These are phyloP conservation scores for Monilinia vaccinii-corymbosi DNA, from an alignment of 2,329 filamentous ascomycete genomes.

Conservation along the genomic window DNA sequence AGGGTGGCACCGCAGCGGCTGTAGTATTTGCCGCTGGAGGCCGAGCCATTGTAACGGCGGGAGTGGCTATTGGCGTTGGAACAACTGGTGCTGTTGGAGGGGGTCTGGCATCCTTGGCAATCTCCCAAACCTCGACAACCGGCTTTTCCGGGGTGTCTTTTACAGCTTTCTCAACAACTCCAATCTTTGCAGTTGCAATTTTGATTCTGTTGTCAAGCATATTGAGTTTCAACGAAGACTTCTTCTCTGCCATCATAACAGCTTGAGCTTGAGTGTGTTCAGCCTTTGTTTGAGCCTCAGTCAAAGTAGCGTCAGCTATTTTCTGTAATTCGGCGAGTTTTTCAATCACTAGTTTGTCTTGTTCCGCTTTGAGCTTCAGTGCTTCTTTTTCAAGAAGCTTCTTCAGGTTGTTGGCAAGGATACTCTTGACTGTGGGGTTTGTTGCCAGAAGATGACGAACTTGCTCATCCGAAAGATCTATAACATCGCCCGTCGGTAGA, in stretches of 20 bases:
- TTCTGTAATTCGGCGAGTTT: slow-evolving; percentile 44
- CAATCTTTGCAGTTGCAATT: slow-evolving; percentile 59
- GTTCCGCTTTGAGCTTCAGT: slow-evolving; percentile 47
- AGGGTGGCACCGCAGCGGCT: not conserved
- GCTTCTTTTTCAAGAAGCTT: slow-evolving; percentile 54
- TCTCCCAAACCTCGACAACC: slow-evolving; percentile 78
- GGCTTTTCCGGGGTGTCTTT: slow-evolving; percentile 77
- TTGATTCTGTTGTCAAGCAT: slow-evolving; percentile 65
- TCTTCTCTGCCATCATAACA: slow-evolving; percentile 65
- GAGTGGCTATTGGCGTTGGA: slow-evolving; percentile 4
- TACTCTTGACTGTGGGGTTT: slow-evolving; percentile 38
- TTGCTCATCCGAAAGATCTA: slow-evolving; percentile 37
- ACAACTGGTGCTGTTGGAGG: slow-evolving; percentile 15
- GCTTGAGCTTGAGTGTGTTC: slow-evolving; percentile 38
- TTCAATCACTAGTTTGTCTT: slow-evolving; percentile 36
- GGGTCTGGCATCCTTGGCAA: slow-evolving; percentile 60
- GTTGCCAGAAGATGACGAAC: slow-evolving; percentile 47
- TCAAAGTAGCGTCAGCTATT: slow-evolving; percentile 21
- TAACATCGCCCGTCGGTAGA: slow-evolving; percentile 4
- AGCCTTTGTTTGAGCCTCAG: slow-evolving; percentile 42
- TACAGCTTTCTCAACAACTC: slow-evolving; percentile 71
- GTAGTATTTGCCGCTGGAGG: not conserved
- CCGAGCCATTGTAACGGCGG: not conserved
- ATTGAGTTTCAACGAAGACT: slow-evolving; percentile 64
- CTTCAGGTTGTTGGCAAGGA: slow-evolving; percentile 51